phyloP scores from a whole-genome alignment of 2,329 filamentous ascomycete species.

The Aspergillus texensis region DNA sequence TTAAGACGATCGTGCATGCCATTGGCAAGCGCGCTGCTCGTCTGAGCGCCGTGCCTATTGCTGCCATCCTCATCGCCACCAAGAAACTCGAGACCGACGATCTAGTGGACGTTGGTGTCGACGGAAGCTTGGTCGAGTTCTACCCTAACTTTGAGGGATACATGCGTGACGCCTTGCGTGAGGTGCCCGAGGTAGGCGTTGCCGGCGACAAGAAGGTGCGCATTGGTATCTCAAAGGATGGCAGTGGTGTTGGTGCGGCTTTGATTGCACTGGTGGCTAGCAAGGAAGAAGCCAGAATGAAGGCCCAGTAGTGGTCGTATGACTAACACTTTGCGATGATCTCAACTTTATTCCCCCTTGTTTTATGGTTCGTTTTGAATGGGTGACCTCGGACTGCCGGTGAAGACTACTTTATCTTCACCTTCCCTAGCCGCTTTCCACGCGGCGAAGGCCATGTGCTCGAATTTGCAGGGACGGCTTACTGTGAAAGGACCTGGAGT shows the following conservation, averaged over 20 bases:
- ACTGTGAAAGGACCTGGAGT: conserved; percentile 10
- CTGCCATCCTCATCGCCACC: conserved; percentile 78
- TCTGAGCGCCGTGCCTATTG: conserved; percentile 84
- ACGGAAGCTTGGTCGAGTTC: conserved; percentile 92
- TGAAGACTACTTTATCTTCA: conserved; percentile 7
- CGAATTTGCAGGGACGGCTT: not conserved
- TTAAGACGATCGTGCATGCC: conserved; percentile 79
- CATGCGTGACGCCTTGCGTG: conserved; percentile 78
- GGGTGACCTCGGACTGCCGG: not conserved
- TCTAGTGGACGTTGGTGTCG: conserved; percentile 87
- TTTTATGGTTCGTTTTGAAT: conserved; percentile 4
- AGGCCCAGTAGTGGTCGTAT: conserved; percentile 9
- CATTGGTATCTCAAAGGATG: conserved; percentile 96
- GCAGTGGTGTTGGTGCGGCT: conserved; percentile 91
- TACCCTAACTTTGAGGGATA: conserved; percentile 91
- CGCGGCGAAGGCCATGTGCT: not conserved
- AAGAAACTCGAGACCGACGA: conserved; percentile 70
- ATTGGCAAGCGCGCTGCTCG: conserved; percentile 87
- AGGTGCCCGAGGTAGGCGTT: conserved; percentile 75
- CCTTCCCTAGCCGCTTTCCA: not conserved
- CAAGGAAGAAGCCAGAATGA: conserved; percentile 24
- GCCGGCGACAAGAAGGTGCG: conserved; percentile 81
- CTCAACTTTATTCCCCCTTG: conserved; percentile 6
- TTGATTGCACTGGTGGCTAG: conserved; percentile 90
- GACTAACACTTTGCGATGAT: conserved; percentile 8